Evolutionary conservation across 1,139 yeast species (phyloP).

Genomic region (Candida albicans): DNA sequence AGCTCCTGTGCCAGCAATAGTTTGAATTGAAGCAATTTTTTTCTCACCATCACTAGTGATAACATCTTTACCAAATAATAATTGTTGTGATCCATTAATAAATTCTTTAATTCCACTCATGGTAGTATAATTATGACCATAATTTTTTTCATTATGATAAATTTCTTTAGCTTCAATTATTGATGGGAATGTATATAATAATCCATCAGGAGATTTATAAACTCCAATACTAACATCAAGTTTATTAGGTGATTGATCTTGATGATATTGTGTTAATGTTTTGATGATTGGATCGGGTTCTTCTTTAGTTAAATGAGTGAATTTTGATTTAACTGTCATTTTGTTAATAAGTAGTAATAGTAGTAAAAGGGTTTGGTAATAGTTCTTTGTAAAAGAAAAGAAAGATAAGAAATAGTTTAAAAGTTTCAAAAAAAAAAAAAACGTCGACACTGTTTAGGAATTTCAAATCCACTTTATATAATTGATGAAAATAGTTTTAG

Average conservation of each 20-base stretch:
- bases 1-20: conserved; percentile 48
- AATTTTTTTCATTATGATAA: conserved; percentile 30
- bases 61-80: conserved; percentile 36
- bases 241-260: conserved; percentile 32
- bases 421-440: no score
- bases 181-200: conserved; percentile 38
- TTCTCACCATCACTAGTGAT: no score
- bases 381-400: no score
- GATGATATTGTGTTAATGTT: conserved; percentile 26
- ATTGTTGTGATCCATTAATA: conserved; percentile 34
- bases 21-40: conserved; percentile 39
- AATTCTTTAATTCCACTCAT: conserved; percentile 46
- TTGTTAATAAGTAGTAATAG: no score
- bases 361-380: no score
- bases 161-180: conserved; percentile 36
- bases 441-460: no score
- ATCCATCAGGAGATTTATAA: conserved; percentile 40
- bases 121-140: conserved; percentile 46
- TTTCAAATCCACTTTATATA: no score
- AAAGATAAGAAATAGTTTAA: no score
- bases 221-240: conserved; percentile 47
- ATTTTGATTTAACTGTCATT: conserved; percentile 29
- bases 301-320: conserved; percentile 25
- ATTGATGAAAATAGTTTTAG: no score
- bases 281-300: conserved; percentile 41